These are phyloP conservation scores for Monascus ruber DNA, from an alignment of 2,329 filamentous ascomycete species.

Conservation along the genomic window DNA sequence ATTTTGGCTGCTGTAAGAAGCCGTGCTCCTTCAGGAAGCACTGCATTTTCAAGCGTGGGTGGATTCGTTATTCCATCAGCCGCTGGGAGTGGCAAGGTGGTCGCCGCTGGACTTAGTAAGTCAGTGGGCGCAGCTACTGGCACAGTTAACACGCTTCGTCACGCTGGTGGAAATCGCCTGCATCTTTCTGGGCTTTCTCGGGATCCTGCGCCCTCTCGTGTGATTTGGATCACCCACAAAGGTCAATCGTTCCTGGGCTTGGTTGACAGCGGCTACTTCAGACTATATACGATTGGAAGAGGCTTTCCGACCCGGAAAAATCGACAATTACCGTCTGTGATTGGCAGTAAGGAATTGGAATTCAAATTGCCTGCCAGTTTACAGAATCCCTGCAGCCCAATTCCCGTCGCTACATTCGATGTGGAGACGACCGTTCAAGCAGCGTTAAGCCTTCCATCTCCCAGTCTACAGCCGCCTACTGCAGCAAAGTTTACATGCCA, in stretches of 20 bases:
- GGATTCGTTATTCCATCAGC: slow-evolving; percentile 35
- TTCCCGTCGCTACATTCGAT: slow-evolving; percentile 46
- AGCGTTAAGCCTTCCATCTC: slow-evolving; percentile 31
- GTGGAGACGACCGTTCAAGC: slow-evolving; percentile 26
- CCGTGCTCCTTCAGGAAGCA: slow-evolving; percentile 37
- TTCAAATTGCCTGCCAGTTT: slow-evolving; percentile 54
- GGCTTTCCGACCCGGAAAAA: slow-evolving; percentile 42
- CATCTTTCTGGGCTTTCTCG: slow-evolving; percentile 31
- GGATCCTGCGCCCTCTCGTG: slow-evolving; percentile 30
- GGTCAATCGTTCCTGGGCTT: slow-evolving; percentile 33
- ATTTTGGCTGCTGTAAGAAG: slow-evolving; percentile 57
- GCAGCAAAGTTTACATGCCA: slow-evolving; percentile 30
- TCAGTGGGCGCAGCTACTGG: slow-evolving; percentile 39
- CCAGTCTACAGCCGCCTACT: slow-evolving; percentile 32
- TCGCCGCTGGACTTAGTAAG: slow-evolving; percentile 40
- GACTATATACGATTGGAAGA: slow-evolving; percentile 32
- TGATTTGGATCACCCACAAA: slow-evolving; percentile 36
- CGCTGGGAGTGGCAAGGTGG: slow-evolving; percentile 36
- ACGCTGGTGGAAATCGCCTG: slow-evolving; percentile 38
- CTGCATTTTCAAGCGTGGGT: slow-evolving; percentile 31
- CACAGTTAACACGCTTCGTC: slow-evolving; percentile 37
- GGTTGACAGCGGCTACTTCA: slow-evolving; percentile 34
- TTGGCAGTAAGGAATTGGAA: slow-evolving; percentile 51
- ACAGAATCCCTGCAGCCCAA: slow-evolving; percentile 46
- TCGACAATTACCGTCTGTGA: slow-evolving; percentile 42